Evolutionary conservation across 805 yeast genomes (phyloP).

Genomic region (Suhomyces sp.): DNA sequence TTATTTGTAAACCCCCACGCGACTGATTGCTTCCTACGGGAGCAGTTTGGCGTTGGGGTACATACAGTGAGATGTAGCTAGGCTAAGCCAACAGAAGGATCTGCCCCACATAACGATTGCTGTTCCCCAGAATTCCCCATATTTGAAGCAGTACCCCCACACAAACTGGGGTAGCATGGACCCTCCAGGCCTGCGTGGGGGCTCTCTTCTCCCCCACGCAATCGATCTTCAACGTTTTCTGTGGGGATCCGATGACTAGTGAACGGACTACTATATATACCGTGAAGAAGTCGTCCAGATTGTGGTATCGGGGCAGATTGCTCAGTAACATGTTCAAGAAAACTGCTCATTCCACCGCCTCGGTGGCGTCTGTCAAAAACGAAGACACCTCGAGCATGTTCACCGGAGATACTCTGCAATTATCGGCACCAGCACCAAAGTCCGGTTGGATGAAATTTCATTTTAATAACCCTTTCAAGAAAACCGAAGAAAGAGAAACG

Average conservation of each 20-base stretch:
- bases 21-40: background rate
- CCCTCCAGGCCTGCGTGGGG: background rate
- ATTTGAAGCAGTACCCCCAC: background rate
- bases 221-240: background rate
- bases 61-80: background rate
- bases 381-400: background rate
- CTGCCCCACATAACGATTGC: background rate
- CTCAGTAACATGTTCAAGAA: background rate
- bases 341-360: background rate
- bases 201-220: background rate
- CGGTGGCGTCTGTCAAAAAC: background rate
- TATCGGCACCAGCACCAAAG: background rate
- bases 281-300: background rate
- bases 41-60: background rate
- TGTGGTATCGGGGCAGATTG: background rate
- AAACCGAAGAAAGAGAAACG: conserved; percentile 36
- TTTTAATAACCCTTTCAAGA: conserved; percentile 23
- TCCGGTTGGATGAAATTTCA: background rate
- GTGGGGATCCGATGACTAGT: background rate
- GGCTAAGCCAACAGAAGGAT: background rate
- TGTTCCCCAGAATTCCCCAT: background rate
- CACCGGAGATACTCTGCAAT: background rate
- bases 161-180: background rate
- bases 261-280: background rate
- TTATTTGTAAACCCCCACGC: background rate